Evolutionary conservation across 768 basidiomycete genomes (phyloP).

Genomic region (Collybia mongolica): DNA sequence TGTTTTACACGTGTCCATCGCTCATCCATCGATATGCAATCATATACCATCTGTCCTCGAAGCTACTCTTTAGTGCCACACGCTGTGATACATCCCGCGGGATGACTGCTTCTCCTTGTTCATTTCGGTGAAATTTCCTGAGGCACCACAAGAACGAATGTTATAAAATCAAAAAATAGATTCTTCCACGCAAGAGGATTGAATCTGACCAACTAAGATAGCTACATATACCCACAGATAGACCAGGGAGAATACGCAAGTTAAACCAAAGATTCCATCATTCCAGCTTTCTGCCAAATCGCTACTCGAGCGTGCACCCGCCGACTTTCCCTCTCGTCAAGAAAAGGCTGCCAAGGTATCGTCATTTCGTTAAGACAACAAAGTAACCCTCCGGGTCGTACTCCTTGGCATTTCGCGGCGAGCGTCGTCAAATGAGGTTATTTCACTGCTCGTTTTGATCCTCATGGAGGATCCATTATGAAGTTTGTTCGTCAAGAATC

Average conservation of each 20-base stretch:
- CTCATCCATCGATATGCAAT: constrained; percentile 22
- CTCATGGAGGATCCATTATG: constrained; percentile 12
- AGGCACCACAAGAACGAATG: constrained; percentile 2
- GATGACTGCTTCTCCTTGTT: constrained; percentile 3
- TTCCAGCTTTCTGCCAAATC: constrained; percentile 5
- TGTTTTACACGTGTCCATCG: constrained; percentile 23
- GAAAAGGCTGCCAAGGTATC: constrained; percentile 8
- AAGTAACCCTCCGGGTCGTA: constrained; percentile 10
- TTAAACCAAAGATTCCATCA: constrained; percentile 14
- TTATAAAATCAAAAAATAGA: constrained; percentile 10
- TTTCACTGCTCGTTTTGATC: constrained; percentile 3
- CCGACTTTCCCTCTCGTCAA: constrained; percentile 12
- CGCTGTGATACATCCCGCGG: constrained; percentile 5
- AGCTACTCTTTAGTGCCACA: neutral
- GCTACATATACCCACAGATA: constrained; percentile 7
- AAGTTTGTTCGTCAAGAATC: constrained; percentile 40
- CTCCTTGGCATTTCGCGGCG: constrained; percentile 10
- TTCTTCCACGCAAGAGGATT: constrained; percentile 5
- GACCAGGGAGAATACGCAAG: constrained; percentile 5
- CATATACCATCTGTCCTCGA: constrained; percentile 5
- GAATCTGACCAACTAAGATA: constrained; percentile 11
- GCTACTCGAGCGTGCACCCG: constrained; percentile 7
- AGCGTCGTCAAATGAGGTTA: constrained; percentile 15
- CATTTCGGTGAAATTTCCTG: constrained; percentile 10
- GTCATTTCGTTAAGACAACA: constrained; percentile 8